A percentile compares a stretch with the other conserved stretches of the same genome.
phyloP scores from a whole-genome alignment of 2,329 filamentous ascomycete genomes.

The Cladosporium austrohemisphaericum region DNA sequence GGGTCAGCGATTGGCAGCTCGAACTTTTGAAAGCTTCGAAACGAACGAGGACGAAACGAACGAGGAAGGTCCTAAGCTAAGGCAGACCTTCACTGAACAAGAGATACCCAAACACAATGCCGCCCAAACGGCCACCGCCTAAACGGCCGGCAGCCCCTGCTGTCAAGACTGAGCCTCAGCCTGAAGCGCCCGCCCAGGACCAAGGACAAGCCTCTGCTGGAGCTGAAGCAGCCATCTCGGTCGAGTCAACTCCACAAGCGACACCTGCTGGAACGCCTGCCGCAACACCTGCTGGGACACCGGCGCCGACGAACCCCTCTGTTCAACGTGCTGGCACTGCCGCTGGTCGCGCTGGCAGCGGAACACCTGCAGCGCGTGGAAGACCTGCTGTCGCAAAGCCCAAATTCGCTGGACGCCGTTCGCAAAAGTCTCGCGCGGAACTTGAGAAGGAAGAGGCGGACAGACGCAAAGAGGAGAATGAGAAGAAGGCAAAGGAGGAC shows the following conservation, averaged over 20 bases:
- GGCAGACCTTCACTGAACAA: neutral
- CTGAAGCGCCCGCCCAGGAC: neutral
- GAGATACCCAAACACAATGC: constrained; percentile 1
- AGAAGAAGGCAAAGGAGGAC: constrained; percentile 30
- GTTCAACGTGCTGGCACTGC: constrained; percentile 1
- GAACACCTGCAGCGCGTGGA: constrained; percentile 14
- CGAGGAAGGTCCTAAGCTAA: too few species aligned
- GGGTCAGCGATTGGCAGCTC: too few species aligned
- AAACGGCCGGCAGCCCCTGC: neutral
- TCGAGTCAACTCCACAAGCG: constrained; percentile 10
- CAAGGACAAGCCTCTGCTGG: constrained; percentile 7
- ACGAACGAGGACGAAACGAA: too few species aligned
- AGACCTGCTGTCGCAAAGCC: constrained; percentile 32
- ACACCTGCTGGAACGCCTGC: constrained; percentile 8
- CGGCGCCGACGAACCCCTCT: neutral
- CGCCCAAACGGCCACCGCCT: constrained; percentile 9
- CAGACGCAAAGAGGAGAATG: constrained; percentile 37
- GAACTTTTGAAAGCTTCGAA: too few species aligned
- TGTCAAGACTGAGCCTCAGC: constrained; percentile 6
- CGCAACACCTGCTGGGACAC: constrained; percentile 10
- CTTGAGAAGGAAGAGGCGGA: constrained; percentile 39
- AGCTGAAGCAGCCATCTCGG: constrained; percentile 4
- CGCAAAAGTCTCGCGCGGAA: constrained; percentile 43
- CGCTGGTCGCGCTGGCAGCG: neutral
- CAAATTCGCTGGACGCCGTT: constrained; percentile 43